Conservation (phyloP, 192 early-diverging fungal genomes). For the Coemansia aciculifera region DNA sequence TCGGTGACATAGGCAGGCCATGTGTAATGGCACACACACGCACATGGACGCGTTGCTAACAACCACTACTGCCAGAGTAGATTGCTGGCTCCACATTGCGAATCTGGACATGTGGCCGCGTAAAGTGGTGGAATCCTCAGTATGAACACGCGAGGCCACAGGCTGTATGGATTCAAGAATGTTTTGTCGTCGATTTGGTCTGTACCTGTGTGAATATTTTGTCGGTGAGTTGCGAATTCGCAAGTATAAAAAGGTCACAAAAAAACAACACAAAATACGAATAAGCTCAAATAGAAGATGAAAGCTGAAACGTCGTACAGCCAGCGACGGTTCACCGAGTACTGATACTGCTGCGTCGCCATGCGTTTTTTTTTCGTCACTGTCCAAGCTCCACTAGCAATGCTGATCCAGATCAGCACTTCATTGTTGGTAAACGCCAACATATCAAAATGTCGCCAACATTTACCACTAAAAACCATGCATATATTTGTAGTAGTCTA, state of each 20-base stretch:
- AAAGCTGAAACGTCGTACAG: not conserved
- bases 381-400: not conserved
- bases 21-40: not conserved
- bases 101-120: not conserved
- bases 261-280: not conserved
- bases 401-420: not conserved
- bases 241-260: not conserved
- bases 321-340: not conserved
- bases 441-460: not conserved
- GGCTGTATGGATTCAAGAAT: not conserved
- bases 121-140: not conserved
- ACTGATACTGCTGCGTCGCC: not conserved
- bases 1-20: not conserved
- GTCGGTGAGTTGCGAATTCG: not conserved
- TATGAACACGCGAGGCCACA: not conserved
- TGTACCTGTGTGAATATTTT: not conserved
- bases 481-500: not conserved
- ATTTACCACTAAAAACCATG: not conserved
- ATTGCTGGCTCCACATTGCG: not conserved
- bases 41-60: not conserved
- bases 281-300: not conserved
- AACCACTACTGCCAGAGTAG: not conserved
- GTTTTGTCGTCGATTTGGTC: not conserved
- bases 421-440: not conserved
- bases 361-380: not conserved